Evolutionary conservation across 2,329 filamentous ascomycete genomes (phyloP).

Genomic region (Magnaporthales sp.): DNA sequence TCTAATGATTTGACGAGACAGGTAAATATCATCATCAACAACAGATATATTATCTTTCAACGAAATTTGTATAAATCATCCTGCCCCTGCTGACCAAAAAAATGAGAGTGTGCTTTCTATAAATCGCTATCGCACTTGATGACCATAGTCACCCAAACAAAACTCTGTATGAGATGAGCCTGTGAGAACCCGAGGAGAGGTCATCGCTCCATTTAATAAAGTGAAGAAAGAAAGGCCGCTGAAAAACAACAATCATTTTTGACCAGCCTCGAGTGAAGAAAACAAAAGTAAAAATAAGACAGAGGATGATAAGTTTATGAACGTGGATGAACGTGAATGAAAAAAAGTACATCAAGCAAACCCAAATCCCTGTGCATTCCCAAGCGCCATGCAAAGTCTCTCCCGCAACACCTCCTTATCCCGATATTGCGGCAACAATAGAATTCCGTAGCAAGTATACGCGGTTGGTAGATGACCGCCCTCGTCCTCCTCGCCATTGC

Average conservation of each 20-base stretch:
- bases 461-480: slow-evolving; percentile 66
- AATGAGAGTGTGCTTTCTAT: neutral
- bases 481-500: slow-evolving; percentile 53
- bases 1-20: neutral
- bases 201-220: neutral
- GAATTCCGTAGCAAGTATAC: slow-evolving; percentile 85
- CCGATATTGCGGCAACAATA: slow-evolving; percentile 77
- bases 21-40: neutral
- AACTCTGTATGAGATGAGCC: neutral
- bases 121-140: neutral
- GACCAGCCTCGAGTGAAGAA: neutral
- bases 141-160: neutral
- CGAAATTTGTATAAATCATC: neutral
- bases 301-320: neutral
- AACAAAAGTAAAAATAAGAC: neutral
- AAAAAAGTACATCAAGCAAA: slow-evolving; percentile 52
- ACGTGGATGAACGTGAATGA: neutral
- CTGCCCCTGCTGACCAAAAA: neutral
- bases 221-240: neutral
- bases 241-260: no score
- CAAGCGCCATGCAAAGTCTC: slow-evolving; percentile 75
- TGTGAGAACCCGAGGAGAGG: neutral
- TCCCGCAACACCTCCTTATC: slow-evolving; percentile 60
- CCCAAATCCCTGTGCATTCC: slow-evolving; percentile 85
- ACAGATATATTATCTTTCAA: neutral